phyloP scores from a whole-genome alignment of 2,329 filamentous ascomycete genomes.

The Nemania serpens region DNA sequence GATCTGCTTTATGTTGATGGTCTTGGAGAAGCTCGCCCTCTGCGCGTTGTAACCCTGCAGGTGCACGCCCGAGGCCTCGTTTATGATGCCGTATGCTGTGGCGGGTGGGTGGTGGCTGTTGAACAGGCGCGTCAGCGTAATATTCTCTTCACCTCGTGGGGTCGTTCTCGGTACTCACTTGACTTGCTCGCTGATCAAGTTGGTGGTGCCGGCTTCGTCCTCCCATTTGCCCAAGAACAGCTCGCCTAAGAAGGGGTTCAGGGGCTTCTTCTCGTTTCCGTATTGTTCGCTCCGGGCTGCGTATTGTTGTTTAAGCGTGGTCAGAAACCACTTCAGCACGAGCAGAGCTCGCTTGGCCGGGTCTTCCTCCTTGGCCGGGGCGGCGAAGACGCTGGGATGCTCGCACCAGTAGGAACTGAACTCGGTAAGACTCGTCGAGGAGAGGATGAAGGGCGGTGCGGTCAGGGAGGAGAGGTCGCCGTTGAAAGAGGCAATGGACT shows the following conservation, averaged over 20 bases:
- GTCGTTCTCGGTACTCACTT: slow-evolving; percentile 32
- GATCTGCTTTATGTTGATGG: slow-evolving; percentile 55
- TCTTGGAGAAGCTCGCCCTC: slow-evolving; percentile 56
- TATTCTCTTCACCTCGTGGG: neutral
- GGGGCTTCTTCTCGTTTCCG: slow-evolving; percentile 57
- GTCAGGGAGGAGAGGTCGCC: slow-evolving; percentile 58
- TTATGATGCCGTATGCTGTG: slow-evolving; percentile 55
- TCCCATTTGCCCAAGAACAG: slow-evolving; percentile 49
- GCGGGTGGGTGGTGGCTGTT: slow-evolving; percentile 57
- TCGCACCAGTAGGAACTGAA: slow-evolving; percentile 57
- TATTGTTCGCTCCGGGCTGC: slow-evolving; percentile 49
- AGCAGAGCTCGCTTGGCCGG: slow-evolving; percentile 51
- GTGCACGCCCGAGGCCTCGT: slow-evolving; percentile 49
- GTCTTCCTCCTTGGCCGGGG: slow-evolving; percentile 50
- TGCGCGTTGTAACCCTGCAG: slow-evolving; percentile 57
- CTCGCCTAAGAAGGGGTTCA: slow-evolving; percentile 59
- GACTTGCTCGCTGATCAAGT: slow-evolving; percentile 52
- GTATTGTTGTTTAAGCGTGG: slow-evolving; percentile 54
- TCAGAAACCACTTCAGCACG: slow-evolving; percentile 53
- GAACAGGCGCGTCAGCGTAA: slow-evolving; percentile 8
- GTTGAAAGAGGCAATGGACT: slow-evolving; percentile 47
- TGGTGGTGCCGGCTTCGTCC: slow-evolving; percentile 40
- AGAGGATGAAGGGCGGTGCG: slow-evolving; percentile 55
- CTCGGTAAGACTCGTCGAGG: slow-evolving; percentile 53
- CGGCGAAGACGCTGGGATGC: slow-evolving; percentile 52